These are phyloP conservation scores for Pseudozyma pruni DNA, from an alignment of 1,284 basidiomycete genomes.

Conservation along the genomic window DNA sequence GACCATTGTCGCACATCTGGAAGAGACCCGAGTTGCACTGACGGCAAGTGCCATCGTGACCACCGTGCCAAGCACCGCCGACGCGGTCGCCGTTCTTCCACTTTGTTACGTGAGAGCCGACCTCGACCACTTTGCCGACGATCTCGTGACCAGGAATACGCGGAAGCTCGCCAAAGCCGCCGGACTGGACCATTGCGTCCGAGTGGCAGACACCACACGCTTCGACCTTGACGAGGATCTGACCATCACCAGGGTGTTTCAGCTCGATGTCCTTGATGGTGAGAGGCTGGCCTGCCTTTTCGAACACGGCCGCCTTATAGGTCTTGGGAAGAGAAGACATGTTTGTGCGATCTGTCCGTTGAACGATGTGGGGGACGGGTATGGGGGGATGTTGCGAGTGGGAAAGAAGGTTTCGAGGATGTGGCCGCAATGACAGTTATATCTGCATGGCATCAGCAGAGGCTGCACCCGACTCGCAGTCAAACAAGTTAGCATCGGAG, in stretches of 20 bases:
- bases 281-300: constrained; percentile 88
- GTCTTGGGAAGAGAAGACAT: constrained; percentile 52
- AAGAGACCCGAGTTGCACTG: constrained; percentile 62
- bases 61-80: constrained; percentile 65
- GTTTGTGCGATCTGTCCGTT: background rate
- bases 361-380: background rate
- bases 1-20: constrained; percentile 53
- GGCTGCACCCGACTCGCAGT: too few relatives aligned
- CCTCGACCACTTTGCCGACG: constrained; percentile 60
- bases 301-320: constrained; percentile 83
- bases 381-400: background rate
- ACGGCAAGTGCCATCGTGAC: constrained; percentile 56
- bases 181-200: constrained; percentile 35
- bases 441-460: too few relatives aligned
- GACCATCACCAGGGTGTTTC: constrained; percentile 84
- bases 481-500: too few relatives aligned
- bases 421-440: too few relatives aligned
- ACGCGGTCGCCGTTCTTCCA: constrained; percentile 61
- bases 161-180: constrained; percentile 44
- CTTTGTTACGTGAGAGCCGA: constrained; percentile 51
- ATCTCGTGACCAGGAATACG: constrained; percentile 60
- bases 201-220: constrained; percentile 97
- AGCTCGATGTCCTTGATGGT: constrained; percentile 92
- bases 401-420: too few relatives aligned
- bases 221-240: constrained; percentile 92